Percentiles rank a stretch among this genome's conserved stretches.
These are phyloP conservation scores for Dothistroma pini DNA, from an alignment of 2,329 filamentous ascomycete species.

Conservation along the genomic window DNA sequence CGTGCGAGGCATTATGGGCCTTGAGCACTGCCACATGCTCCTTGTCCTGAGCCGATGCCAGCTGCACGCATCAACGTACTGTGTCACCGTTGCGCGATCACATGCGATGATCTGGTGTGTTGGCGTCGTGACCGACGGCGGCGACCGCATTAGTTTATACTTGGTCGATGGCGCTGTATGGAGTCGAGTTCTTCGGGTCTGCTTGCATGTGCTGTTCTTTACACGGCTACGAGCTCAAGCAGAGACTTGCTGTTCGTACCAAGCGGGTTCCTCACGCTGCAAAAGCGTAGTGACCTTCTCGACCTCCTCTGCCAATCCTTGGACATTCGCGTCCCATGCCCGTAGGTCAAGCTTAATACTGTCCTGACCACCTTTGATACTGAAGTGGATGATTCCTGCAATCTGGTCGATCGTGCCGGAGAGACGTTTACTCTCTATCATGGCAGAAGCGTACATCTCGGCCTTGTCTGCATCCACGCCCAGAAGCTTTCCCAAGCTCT, in stretches of 20 bases:
- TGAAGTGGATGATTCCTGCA: conserved; percentile 81
- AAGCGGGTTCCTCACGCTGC: conserved; percentile 70
- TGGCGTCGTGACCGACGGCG: too few species aligned
- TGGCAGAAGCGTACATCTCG: conserved; percentile 85
- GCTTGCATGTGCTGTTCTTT: not conserved
- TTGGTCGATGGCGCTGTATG: too few species aligned
- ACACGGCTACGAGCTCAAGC: conserved; percentile 8
- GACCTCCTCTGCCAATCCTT: conserved; percentile 81
- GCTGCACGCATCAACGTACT: too few species aligned
- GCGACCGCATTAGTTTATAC: too few species aligned
- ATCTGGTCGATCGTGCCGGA: conserved; percentile 93
- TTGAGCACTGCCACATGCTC: too few species aligned
- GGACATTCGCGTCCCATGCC: conserved; percentile 85
- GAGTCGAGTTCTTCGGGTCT: not conserved
- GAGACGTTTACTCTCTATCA: conserved; percentile 92
- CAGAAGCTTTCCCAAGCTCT: conserved; percentile 70
- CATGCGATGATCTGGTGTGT: too few species aligned
- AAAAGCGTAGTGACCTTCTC: conserved; percentile 80
- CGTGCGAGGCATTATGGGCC: too few species aligned
- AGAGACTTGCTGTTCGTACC: conserved; percentile 44
- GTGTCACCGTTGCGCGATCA: too few species aligned
- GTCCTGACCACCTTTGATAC: conserved; percentile 60
- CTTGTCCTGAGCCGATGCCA: too few species aligned
- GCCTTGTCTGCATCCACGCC: conserved; percentile 73
- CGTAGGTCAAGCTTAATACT: conserved; percentile 60